Conservation (phyloP, 345 rosid genomes). For the Eucalyptus tenuipes region DNA sequence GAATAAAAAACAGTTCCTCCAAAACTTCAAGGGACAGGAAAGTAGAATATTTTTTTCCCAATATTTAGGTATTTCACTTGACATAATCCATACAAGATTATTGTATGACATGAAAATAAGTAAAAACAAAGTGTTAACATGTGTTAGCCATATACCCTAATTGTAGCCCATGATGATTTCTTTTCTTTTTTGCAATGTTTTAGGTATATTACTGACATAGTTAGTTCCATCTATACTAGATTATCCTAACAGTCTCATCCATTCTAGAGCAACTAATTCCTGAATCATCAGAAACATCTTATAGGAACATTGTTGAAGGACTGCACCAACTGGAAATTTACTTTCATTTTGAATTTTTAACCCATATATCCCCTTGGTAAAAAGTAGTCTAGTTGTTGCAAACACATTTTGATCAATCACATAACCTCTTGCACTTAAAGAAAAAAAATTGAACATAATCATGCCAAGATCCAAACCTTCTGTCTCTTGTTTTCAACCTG, state of each 20-base stretch:
- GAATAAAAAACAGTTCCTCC: background rate
- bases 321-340: background rate
- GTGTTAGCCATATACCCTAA: background rate
- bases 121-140: background rate
- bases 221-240: background rate
- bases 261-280: background rate
- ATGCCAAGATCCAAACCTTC: constrained; percentile 30
- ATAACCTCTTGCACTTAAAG: background rate
- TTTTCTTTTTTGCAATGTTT: background rate
- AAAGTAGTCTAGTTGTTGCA: background rate
- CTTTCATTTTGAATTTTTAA: background rate
- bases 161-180: background rate
- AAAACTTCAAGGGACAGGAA: background rate
- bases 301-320: background rate
- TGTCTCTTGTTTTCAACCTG: constrained; percentile 32
- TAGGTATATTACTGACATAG: background rate
- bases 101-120: background rate
- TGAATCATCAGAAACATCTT: background rate
- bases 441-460: background rate
- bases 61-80: background rate
- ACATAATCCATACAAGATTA: background rate
- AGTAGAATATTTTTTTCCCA: background rate
- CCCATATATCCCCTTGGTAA: background rate
- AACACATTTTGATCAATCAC: background rate
- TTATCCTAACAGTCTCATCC: background rate